phyloP scores from a whole-genome alignment of 306 rosid species.

The Rosa persica region DNA sequence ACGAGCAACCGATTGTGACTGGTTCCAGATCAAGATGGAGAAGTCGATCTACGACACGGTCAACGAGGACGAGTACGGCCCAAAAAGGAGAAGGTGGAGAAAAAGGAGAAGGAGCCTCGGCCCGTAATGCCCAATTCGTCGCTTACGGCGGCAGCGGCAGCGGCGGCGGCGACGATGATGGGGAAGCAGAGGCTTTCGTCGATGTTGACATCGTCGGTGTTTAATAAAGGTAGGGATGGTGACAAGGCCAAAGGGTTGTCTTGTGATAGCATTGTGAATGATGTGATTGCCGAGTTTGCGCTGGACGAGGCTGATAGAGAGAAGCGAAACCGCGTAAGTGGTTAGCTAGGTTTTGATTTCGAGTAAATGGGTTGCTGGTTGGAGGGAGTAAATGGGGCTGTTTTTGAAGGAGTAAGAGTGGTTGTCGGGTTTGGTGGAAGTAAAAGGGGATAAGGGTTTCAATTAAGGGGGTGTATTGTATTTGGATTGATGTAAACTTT shows the following conservation, averaged over 20 bases:
- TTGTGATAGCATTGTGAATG: slow-evolving; percentile 68
- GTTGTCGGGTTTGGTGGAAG: too few species aligned
- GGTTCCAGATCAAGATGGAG: slow-evolving; percentile 80
- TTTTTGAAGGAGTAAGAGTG: too few species aligned
- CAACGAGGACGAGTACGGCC: slow-evolving; percentile 78
- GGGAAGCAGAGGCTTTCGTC: slow-evolving; percentile 80
- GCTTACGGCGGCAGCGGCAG: slow-evolving; percentile 87
- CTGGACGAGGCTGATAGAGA: slow-evolving; percentile 74
- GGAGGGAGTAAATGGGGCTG: too few species aligned
- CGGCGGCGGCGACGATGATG: slow-evolving; percentile 91
- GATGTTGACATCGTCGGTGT: slow-evolving; percentile 76
- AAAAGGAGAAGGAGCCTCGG: slow-evolving; percentile 47
- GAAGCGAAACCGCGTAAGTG: too few species aligned
- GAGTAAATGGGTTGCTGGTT: too few species aligned
- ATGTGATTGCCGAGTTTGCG: slow-evolving; percentile 78
- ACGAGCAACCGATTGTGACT: too few species aligned
- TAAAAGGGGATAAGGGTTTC: too few species aligned
- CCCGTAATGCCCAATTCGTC: slow-evolving; percentile 59
- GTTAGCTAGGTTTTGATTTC: too few species aligned
- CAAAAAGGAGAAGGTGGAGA: slow-evolving; percentile 57
- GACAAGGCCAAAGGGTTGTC: slow-evolving; percentile 49
- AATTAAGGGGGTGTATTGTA: too few species aligned
- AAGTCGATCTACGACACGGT: slow-evolving; percentile 71
- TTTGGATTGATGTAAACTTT: too few species aligned
- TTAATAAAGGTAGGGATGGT: slow-evolving; percentile 45